Evolutionary conservation across 2,329 filamentous ascomycete species (phyloP).

Genomic region (Acarospora socialis): DNA sequence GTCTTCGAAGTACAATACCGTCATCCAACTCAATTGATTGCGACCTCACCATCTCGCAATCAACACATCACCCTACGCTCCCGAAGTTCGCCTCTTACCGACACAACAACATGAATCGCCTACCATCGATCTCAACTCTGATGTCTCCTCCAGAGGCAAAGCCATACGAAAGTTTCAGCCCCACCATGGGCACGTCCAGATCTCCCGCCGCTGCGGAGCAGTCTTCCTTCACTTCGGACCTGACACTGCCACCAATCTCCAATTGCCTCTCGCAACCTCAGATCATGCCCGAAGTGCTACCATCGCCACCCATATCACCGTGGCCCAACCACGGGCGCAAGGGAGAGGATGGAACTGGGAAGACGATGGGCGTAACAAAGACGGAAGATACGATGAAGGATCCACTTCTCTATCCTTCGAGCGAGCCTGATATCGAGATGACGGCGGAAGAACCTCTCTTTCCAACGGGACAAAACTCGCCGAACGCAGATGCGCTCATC

Average conservation of each 20-base stretch:
- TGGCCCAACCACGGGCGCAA: constrained; percentile 24
- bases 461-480: constrained; percentile 21
- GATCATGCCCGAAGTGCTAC: constrained; percentile 29
- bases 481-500: constrained; percentile 24
- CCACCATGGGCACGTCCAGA: constrained; percentile 11
- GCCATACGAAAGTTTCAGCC: constrained; percentile 33
- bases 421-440: constrained; percentile 21
- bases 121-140: constrained; percentile 30
- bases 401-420: constrained; percentile 29
- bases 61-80: neutral
- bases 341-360: constrained; percentile 18
- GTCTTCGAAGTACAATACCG: too few relatives aligned
- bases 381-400: constrained; percentile 24
- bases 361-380: constrained; percentile 10
- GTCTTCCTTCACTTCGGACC: constrained; percentile 17
- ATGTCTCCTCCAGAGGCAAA: constrained; percentile 35
- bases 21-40: constrained; percentile 6
- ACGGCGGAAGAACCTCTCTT: constrained; percentile 28
- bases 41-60: constrained; percentile 3
- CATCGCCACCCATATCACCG: constrained; percentile 32
- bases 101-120: constrained; percentile 24
- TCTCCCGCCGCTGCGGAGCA: constrained; percentile 15
- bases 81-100: neutral
- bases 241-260: constrained; percentile 28
- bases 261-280: constrained; percentile 17